These are phyloP conservation scores for Skeletonema tropicum DNA, from an alignment of 108 stramenopile species.

Conservation along the genomic window DNA sequence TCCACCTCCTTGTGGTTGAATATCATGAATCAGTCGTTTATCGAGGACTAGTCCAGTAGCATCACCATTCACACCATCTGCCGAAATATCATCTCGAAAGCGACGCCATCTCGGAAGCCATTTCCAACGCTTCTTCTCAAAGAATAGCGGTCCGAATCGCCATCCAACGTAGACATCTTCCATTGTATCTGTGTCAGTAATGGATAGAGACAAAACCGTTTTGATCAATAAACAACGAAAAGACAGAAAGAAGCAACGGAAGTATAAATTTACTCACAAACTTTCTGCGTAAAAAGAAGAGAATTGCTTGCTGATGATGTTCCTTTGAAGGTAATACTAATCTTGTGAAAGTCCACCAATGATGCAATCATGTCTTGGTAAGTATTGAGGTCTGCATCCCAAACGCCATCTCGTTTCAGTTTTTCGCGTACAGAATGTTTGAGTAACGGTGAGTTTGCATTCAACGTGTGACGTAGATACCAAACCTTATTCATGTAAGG, in stretches of 20 bases:
- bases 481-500: slow-evolving; percentile 23
- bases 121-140: slow-evolving; percentile 1
- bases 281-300: slow-evolving; percentile 21
- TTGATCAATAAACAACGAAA: background rate
- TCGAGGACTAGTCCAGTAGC: slow-evolving; percentile 22
- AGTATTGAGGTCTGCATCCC: slow-evolving; percentile 17
- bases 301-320: slow-evolving; percentile 23
- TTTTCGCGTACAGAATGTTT: slow-evolving; percentile 10
- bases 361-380: slow-evolving; percentile 24
- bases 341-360: slow-evolving; percentile 24
- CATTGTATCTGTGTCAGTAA: slow-evolving; percentile 3
- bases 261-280: background rate
- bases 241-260: no score
- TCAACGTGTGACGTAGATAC: slow-evolving; percentile 22
- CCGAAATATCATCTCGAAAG: background rate
- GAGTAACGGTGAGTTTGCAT: slow-evolving; percentile 16
- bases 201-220: background rate
- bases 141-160: slow-evolving; percentile 35
- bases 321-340: slow-evolving; percentile 29
- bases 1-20: slow-evolving; percentile 21
- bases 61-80: background rate
- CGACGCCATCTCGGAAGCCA: slow-evolving; percentile 11
- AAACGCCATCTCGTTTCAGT: slow-evolving; percentile 18
- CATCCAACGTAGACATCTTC: slow-evolving; percentile 36
- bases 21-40: slow-evolving; percentile 38